Conservation (phyloP, 192 early-diverging fungal species). For the Mortierella alpina region DNA sequence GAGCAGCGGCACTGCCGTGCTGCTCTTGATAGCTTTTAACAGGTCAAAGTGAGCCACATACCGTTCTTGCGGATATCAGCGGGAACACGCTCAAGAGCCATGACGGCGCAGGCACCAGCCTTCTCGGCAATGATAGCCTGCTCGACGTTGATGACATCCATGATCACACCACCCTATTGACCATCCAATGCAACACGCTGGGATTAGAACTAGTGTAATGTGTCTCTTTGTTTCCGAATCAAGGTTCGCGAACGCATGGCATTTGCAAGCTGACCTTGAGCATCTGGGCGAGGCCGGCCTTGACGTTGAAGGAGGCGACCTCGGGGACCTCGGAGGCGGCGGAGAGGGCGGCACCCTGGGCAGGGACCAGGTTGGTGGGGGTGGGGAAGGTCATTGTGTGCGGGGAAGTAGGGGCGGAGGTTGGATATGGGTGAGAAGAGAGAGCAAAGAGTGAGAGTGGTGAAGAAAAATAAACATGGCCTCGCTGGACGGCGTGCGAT, state of each 20-base stretch:
- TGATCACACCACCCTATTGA: conserved; percentile 94
- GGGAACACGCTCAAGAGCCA: conserved; percentile 97
- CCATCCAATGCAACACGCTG: conserved; percentile 1
- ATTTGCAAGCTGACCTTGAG: conserved; percentile 76
- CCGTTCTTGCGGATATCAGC: conserved; percentile 98
- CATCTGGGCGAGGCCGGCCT: conserved; percentile 97
- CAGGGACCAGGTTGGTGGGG: conserved; percentile 59
- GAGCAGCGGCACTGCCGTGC: too few relatives aligned
- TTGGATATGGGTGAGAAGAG: neutral
- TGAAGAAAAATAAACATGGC: too few relatives aligned
- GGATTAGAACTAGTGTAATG: too few relatives aligned
- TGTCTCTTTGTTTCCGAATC: too few relatives aligned
- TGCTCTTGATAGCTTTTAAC: too few relatives aligned
- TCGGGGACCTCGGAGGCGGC: conserved; percentile 45
- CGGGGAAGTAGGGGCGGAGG: too few relatives aligned
- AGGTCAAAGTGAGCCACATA: conserved; percentile 24
- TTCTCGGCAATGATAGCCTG: conserved; percentile 98
- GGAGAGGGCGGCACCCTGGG: conserved; percentile 32
- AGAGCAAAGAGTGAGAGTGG: neutral
- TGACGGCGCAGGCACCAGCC: conserved; percentile 96
- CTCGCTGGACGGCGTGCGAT: too few relatives aligned
- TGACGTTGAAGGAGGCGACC: conserved; percentile 80
- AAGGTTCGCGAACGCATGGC: too few relatives aligned
- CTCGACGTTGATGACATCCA: conserved; percentile 99
- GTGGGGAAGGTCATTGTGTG: conserved; percentile 50